Evolutionary conservation across 306 rosid genomes (phyloP).

Genomic region (Ceratonia siliqua): DNA sequence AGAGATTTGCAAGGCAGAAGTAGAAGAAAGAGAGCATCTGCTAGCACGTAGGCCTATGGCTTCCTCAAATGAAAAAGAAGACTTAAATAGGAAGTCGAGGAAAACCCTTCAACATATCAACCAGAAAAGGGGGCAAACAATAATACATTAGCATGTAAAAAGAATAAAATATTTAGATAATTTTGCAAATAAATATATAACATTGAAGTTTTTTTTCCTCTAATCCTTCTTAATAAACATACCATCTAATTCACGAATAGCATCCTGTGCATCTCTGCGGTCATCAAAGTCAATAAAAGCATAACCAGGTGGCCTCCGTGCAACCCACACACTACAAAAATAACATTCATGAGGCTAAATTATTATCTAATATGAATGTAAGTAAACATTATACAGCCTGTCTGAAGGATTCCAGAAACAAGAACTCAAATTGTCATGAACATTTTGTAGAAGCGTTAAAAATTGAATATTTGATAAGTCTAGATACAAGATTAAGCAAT

Average conservation of each 20-base stretch:
- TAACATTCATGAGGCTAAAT: neutral
- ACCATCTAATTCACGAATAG: conserved; percentile 95
- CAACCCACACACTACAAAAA: conserved; percentile 92
- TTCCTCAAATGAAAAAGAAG: conserved; percentile 47
- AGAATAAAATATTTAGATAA: neutral
- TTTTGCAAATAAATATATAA: neutral
- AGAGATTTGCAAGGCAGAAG: conserved; percentile 53
- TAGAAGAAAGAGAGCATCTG: conserved; percentile 54
- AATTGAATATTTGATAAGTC: neutral
- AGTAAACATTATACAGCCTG: neutral
- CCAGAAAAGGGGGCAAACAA: conserved; percentile 56
- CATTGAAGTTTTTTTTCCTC: neutral
- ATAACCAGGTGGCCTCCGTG: conserved; percentile 96
- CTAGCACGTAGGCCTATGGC: conserved; percentile 44
- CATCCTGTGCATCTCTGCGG: conserved; percentile 87
- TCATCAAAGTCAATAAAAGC: conserved; percentile 97
- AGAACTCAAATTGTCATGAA: neutral
- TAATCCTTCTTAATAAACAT: conserved; percentile 32
- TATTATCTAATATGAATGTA: neutral
- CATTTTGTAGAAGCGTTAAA: neutral
- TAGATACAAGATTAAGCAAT: neutral
- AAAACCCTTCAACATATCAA: conserved; percentile 49
- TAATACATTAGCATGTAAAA: conserved; percentile 44
- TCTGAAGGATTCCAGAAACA: neutral
- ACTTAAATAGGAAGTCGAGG: conserved; percentile 44